These are phyloP conservation scores for Mycena rebaudengoi DNA, from an alignment of 768 basidiomycete species.

Conservation along the genomic window DNA sequence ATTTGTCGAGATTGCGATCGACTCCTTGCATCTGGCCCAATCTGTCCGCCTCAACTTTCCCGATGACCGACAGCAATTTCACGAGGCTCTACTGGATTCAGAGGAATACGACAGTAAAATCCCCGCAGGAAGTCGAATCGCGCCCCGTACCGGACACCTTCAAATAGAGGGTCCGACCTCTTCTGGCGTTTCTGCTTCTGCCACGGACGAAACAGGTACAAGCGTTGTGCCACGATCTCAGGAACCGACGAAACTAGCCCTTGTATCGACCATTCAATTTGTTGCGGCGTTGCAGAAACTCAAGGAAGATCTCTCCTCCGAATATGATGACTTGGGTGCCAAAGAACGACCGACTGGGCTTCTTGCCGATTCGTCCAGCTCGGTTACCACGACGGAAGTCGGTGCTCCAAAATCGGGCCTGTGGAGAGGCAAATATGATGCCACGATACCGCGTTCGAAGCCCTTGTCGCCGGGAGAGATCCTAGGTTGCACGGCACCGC, in stretches of 20 bases:
- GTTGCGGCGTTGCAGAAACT: conserved; percentile 90
- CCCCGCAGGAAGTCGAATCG: conserved; percentile 54
- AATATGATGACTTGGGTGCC: conserved; percentile 37
- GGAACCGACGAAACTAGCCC: conserved; percentile 75
- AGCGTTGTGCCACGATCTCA: background rate
- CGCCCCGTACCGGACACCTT: conserved; percentile 58
- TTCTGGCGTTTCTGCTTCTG: background rate
- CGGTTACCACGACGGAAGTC: background rate
- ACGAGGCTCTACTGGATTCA: conserved; percentile 65
- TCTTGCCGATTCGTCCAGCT: conserved; percentile 4
- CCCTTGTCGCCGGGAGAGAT: conserved; percentile 98
- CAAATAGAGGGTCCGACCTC: conserved; percentile 62
- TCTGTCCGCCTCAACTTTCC: conserved; percentile 93
- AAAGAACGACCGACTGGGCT: conserved; percentile 20
- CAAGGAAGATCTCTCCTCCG: conserved; percentile 75
- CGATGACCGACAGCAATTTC: conserved; percentile 71
- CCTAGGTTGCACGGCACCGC: conserved; percentile 94
- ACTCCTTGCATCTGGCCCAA: conserved; percentile 81
- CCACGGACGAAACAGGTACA: no score
- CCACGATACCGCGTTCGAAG: conserved; percentile 83
- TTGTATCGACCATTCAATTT: conserved; percentile 98
- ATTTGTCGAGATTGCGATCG: conserved; percentile 97
- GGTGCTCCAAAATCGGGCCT: conserved; percentile 31
- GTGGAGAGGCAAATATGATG: conserved; percentile 75
- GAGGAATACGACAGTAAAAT: conserved; percentile 56